Evolutionary conservation across 148 eudicot species (phyloP), one percentile per base, ranked within the genome.

Genomic region (Selenicereus undatus): DNA sequence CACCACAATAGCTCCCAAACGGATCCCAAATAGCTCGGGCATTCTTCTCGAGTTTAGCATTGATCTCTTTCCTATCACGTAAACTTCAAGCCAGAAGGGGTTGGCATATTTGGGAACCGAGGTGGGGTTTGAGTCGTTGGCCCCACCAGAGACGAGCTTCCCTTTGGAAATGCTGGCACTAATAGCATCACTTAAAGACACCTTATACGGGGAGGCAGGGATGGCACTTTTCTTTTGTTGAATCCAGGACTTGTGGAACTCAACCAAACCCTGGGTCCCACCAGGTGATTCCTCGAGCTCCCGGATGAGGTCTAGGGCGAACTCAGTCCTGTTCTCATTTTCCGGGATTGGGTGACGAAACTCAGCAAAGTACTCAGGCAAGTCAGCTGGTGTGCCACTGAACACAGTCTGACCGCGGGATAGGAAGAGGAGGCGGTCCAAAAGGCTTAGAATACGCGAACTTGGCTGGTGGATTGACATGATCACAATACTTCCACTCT

Each of bases 391-490:
- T 5, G 90, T 80, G 24, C 94, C 93, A 52, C 84, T 87, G 76
- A 83, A 94, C 50, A 91, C 98, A 0, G 94, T 90, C n/a, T 91
- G 89, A 5, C 97, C 98, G 0, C 89, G 83, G 0, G 98, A 94
- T 16, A 94, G 90, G 36, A 94, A 89, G 73, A 92, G 84, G 35
- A 91, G 71, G 7, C 89, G 81, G 70, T 94, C 97, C 30, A 94
- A 68, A 30, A 91, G 80, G 79, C 82, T 82, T 5, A 92, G 82
- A 48, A 94, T 89, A 3, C 98, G 66, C 10, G 84, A 89, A 75
- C 95, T 94, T 2, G 98, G 98, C 70, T 94, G 98, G 64, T 94
- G 97, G 36, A 94, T 89, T 1, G 98, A 89, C 91, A 89, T 86
- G 36, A 94, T 86, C 73, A 94, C 97, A 0, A 94, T 91, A 75